Percentiles rank a stretch among this genome's conserved stretches.
These are phyloP conservation scores for Phytophthora lateralis DNA, from an alignment of 352 stramenopile genomes.

Conservation along the genomic window DNA sequence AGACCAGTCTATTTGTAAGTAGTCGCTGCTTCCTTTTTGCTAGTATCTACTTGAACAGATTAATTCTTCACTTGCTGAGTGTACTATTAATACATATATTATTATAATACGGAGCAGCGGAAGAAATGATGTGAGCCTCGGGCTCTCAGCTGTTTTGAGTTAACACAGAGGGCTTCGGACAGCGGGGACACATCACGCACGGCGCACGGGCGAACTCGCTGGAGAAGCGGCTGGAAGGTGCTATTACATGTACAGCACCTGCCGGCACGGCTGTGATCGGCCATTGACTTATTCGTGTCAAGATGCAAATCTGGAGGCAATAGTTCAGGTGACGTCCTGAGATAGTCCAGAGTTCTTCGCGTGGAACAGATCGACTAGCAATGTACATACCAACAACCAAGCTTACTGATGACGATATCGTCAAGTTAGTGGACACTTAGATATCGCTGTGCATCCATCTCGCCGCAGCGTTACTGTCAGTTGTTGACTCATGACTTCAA, in stretches of 20 bases:
- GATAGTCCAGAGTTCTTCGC: background rate
- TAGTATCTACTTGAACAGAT: too few species aligned
- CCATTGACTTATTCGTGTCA: background rate
- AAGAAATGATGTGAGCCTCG: background rate
- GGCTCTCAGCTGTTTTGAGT: background rate
- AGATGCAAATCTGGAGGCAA: slow-evolving; percentile 3
- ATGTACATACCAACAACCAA: too few species aligned
- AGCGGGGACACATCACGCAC: background rate
- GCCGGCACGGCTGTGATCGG: background rate
- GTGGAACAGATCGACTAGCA: background rate
- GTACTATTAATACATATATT: too few species aligned
- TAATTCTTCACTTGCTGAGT: too few species aligned
- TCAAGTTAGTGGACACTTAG: too few species aligned
- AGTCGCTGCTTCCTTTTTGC: too few species aligned
- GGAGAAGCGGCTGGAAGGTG: background rate
- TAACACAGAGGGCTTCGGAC: background rate
- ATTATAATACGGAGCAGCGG: background rate
- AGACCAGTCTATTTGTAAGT: too few species aligned
- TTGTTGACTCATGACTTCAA: background rate
- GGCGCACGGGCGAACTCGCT: background rate
- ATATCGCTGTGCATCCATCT: background rate
- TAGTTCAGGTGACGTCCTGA: background rate
- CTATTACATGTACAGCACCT: background rate
- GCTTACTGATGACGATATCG: too few species aligned
- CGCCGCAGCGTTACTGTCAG: background rate